Percentiles rank a stretch among this genome's conserved stretches.
phyloP scores from a whole-genome alignment of 805 yeast species.

The Yamadazyma akitaensis region DNA sequence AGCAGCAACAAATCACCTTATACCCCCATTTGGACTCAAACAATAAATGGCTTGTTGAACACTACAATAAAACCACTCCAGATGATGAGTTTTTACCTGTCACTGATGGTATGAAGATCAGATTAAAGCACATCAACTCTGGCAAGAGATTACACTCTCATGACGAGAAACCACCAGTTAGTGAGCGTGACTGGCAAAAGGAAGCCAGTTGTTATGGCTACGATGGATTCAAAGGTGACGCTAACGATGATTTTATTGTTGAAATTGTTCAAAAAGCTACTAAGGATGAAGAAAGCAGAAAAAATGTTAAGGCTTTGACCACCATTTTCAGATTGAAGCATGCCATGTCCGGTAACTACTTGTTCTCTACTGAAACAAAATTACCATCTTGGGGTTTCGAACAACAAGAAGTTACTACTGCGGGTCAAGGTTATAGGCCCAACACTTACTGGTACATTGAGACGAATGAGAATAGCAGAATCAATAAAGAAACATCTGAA shows the following conservation, averaged over 20 bases:
- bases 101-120: slow-evolving; percentile 64
- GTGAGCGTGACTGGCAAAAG: slow-evolving; percentile 79
- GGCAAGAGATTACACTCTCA: slow-evolving; percentile 76
- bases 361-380: slow-evolving; percentile 72
- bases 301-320: slow-evolving; percentile 58
- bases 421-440: slow-evolving; percentile 60
- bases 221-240: slow-evolving; percentile 76
- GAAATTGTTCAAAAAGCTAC: slow-evolving; percentile 62
- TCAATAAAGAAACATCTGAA: slow-evolving; percentile 23
- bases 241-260: slow-evolving; percentile 77
- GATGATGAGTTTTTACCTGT: slow-evolving; percentile 60
- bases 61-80: slow-evolving; percentile 57
- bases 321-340: slow-evolving; percentile 73
- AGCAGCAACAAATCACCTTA: slow-evolving; percentile 79
- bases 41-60: slow-evolving; percentile 70
- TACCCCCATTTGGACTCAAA: slow-evolving; percentile 77
- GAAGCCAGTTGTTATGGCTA: slow-evolving; percentile 77
- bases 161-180: slow-evolving; percentile 76
- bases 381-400: slow-evolving; percentile 82
- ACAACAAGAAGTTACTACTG: slow-evolving; percentile 83
- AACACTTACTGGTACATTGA: slow-evolving; percentile 74
- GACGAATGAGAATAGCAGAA: slow-evolving; percentile 55
- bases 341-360: slow-evolving; percentile 74
- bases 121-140: slow-evolving; percentile 58
- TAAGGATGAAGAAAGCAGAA: slow-evolving; percentile 49